Evolutionary conservation across 352 stramenopile species (phyloP).

Genomic region (Phytophthora tubulina): DNA sequence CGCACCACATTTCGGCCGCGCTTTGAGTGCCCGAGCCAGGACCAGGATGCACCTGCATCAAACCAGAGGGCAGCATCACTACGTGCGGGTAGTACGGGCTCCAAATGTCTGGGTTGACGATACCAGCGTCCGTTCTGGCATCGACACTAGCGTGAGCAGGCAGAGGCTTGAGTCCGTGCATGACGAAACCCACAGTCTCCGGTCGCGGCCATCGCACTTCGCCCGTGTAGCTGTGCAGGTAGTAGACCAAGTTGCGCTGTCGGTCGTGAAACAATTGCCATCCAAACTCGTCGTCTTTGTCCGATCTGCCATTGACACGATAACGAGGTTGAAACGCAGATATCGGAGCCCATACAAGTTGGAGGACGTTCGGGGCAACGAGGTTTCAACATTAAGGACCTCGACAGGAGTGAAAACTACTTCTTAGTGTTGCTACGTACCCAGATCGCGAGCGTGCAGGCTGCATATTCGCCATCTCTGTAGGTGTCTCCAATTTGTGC

Average conservation of each 20-base stretch:
- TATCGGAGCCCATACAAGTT: slow-evolving; percentile 16
- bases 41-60: slow-evolving; percentile 54
- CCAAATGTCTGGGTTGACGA: slow-evolving; percentile 42
- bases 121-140: slow-evolving; percentile 3
- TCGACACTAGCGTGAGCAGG: slow-evolving; percentile 27
- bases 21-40: slow-evolving; percentile 26
- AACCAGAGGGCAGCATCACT: slow-evolving; percentile 66
- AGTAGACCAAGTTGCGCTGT: slow-evolving; percentile 60
- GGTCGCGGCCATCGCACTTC: slow-evolving; percentile 77
- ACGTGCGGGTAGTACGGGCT: slow-evolving; percentile 64
- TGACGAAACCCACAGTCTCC: slow-evolving; percentile 58
- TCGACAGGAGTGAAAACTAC: neutral
- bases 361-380: slow-evolving; percentile 11
- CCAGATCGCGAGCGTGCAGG: slow-evolving; percentile 13
- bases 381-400: neutral
- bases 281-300: slow-evolving; percentile 54
- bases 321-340: slow-evolving; percentile 3
- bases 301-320: slow-evolving; percentile 8
- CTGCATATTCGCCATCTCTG: slow-evolving; percentile 25
- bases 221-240: slow-evolving; percentile 74
- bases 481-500: slow-evolving; percentile 5
- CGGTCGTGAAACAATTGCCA: slow-evolving; percentile 66
- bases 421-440: slow-evolving; percentile 33
- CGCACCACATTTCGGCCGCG: slow-evolving; percentile 42
- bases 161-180: slow-evolving; percentile 54